Evolutionary conservation across 2,329 filamentous ascomycete species (phyloP).

Genomic region (Pseudocercospora pini-densiflorae): DNA sequence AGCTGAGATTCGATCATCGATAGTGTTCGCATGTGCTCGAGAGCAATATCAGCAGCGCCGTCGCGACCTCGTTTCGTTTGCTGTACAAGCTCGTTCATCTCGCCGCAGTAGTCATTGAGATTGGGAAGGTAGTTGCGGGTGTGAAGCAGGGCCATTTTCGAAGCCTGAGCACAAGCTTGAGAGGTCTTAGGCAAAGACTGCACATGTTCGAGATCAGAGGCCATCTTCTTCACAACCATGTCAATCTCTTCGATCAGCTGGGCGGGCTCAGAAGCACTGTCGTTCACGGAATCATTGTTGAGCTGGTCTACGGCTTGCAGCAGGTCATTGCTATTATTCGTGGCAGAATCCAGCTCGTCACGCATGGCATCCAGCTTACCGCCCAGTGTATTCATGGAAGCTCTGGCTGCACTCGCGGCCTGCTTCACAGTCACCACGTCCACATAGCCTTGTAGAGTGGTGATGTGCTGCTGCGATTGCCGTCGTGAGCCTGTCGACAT

Average conservation of each 20-base stretch:
- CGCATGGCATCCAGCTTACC: slow-evolving; percentile 53
- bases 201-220: slow-evolving; percentile 80
- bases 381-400: slow-evolving; percentile 67
- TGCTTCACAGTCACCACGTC: slow-evolving; percentile 73
- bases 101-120: slow-evolving; percentile 60
- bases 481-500: slow-evolving; percentile 25
- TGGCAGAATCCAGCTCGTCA: slow-evolving; percentile 47
- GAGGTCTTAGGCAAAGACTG: slow-evolving; percentile 69
- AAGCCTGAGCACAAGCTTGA: slow-evolving; percentile 65
- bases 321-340: slow-evolving; percentile 50
- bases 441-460: slow-evolving; percentile 75
- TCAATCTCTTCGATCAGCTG: slow-evolving; percentile 83
- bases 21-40: slow-evolving; percentile 80
- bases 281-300: slow-evolving; percentile 34
- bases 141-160: slow-evolving; percentile 67
- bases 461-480: slow-evolving; percentile 49
- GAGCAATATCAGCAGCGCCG: slow-evolving; percentile 65
- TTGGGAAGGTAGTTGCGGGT: slow-evolving; percentile 67
- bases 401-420: slow-evolving; percentile 70
- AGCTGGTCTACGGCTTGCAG: slow-evolving; percentile 50
- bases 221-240: slow-evolving; percentile 82
- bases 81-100: slow-evolving; percentile 60
- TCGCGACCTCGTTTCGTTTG: slow-evolving; percentile 67
- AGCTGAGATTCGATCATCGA: slow-evolving; percentile 79
- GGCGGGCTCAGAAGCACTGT: slow-evolving; percentile 58